These are phyloP conservation scores for Acephala macrosclerotiorum DNA, from an alignment of 2,329 filamentous ascomycete species.

Conservation along the genomic window DNA sequence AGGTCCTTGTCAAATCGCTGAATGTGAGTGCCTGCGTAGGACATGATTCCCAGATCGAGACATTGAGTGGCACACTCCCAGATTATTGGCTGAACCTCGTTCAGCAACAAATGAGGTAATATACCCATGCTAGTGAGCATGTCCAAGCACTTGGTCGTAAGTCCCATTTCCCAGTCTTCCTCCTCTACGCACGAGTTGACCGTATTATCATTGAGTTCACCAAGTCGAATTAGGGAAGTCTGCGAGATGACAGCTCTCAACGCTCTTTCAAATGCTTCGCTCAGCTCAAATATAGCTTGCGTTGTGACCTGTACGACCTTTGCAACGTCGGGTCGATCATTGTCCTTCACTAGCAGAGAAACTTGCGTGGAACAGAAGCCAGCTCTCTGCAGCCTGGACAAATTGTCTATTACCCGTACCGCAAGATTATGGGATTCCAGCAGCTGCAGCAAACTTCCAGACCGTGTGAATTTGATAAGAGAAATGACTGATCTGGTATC, in stretches of 20 bases:
- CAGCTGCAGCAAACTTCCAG: neutral
- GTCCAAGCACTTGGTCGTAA: neutral
- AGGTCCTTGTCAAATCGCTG: conserved; percentile 18
- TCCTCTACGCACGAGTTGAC: neutral
- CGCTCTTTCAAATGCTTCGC: neutral
- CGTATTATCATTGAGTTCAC: neutral
- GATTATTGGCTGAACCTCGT: neutral
- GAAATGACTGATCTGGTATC: neutral
- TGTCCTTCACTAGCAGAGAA: no score
- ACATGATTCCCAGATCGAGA: conserved; percentile 23
- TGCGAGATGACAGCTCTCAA: neutral
- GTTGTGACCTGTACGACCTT: no score
- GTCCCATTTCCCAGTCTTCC: neutral
- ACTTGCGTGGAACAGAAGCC: no score
- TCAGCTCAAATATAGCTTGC: no score
- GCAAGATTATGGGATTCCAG: neutral
- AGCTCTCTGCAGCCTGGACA: no score
- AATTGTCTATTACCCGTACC: no score
- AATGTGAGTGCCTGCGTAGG: conserved; percentile 29
- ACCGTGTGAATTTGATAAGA: neutral
- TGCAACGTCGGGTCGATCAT: no score
- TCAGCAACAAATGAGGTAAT: neutral
- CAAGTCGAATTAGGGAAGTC: neutral
- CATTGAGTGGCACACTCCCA: conserved; percentile 22
- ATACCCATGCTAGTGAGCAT: neutral